Base-by-base conservation (phyloP, 768 basidiomycete genomes). In the Tricholoma sp. region DNA sequence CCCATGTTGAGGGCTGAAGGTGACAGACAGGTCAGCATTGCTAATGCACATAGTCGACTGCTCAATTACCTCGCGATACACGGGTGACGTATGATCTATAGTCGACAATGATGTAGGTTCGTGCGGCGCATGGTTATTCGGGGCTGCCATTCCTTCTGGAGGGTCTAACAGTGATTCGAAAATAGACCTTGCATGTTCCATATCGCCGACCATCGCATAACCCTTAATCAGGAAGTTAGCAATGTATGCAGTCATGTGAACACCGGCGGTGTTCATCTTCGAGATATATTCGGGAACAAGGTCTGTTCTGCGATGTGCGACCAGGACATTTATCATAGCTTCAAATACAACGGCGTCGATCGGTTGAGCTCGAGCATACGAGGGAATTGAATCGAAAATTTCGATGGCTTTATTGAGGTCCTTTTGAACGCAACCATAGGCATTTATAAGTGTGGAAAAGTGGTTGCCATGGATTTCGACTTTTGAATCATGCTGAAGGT, bases 201-300 rank as follows among this genome's bases (percentile, higher is more conserved):
- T 76, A 41, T 88, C 76, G 16, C 87, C 86, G 1, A 78, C 79
- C 24, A 85, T 80, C 0, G 94, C 77, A 59, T 78, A 85, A 0
- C 84, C 86, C 67, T 83, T 82, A 73, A 94, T 90, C 64, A 92
- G 74, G 56, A 87, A 78, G 74, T 98, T 98, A 24, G 88, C 89
- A 61, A 98, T 90, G 71, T 99, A 99, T 5, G 96, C 94, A 2
- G 95, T 98, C 83, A 94, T 88, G 64, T 89, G 88, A 7, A 94
- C 83, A 31, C 84, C 83, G 5, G 80, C 75, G 1, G 71, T 63
- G 21, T 72, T 74, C 75, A 98, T 83, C 57, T 83, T 81, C 31
- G 73, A 67, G 34, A 88, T 69, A 67, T 91, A 94, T 16, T 72
- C 63, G 0, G 86, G 84, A 22, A 94, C 79, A 47, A 94, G 81